Evolutionary conservation across 2,329 filamentous ascomycete species (phyloP), one percentile per base, ranked within the genome.

Genomic region (Teratosphaeria zuluensis): DNA sequence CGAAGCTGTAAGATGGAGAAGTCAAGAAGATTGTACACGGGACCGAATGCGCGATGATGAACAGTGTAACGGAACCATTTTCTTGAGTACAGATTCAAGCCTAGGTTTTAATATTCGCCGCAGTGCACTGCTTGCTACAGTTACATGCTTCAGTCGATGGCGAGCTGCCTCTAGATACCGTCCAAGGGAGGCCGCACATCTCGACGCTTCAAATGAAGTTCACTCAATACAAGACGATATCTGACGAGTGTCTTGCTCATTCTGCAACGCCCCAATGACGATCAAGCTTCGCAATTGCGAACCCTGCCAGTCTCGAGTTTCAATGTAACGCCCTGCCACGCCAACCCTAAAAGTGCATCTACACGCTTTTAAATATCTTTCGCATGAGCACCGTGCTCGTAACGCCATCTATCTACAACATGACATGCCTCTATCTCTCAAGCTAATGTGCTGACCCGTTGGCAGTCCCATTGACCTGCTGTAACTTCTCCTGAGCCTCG

Each of bases 401-500:
- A 48, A 48, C 42, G 42, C 16, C 42, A 21, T 48, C 16, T 4
- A 19, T n/a, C 19, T 8, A 8, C 42, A 48, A 5, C 4, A 48
- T 24, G 16, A 11, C 19, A 48, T 8, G 42, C n/a, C 42, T 48
- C 19, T 21, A 21, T 24, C 19, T 8, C n/a, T 21, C 9, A 4
- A 19, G 19, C 42, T 48, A 21, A 21, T 48, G 42, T 21, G n/a
- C n/a, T 7, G n/a, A n/a, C 6, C 42, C 42, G 19, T 21, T 48
- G 42, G 42, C n/a, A 48, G 42, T 21, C 42, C 42, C 42, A n/a
- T 48, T 19, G 42, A 48, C 42, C 42, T 48, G 42, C n/a, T n/a
- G 42, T n/a, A 21, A 21, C 33, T 55, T 55, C 55, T 35, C 58
- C 28, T 57, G 31, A 5, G 60, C 61, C 51, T 66, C 64, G 33